These are phyloP conservation scores for Curvularia sp. DNA, from an alignment of 2,329 filamentous ascomycete species.

Conservation along the genomic window DNA sequence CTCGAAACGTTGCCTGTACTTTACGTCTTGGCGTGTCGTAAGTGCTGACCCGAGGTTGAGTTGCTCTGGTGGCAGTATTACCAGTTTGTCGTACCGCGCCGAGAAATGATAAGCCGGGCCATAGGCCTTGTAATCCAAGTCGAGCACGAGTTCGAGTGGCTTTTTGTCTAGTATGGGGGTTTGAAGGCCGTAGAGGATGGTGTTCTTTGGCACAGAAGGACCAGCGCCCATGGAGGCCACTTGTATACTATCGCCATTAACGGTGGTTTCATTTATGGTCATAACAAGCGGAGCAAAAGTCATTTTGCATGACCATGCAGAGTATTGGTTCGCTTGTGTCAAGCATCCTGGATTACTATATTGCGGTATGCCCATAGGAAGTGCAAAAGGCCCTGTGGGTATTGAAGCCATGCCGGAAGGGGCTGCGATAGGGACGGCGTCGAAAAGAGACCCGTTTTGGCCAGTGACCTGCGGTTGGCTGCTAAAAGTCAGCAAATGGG, in stretches of 20 bases:
- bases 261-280: constrained; percentile 34
- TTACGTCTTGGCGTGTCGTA: constrained; percentile 32
- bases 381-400: constrained; percentile 59
- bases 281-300: constrained; percentile 46
- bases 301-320: constrained; percentile 61
- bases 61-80: constrained; percentile 58
- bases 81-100: constrained; percentile 68
- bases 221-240: constrained; percentile 34
- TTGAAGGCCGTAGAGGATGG: constrained; percentile 68
- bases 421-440: constrained; percentile 60
- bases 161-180: constrained; percentile 60
- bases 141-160: constrained; percentile 62
- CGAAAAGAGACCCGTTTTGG: constrained; percentile 56
- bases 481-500: constrained; percentile 25
- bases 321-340: constrained; percentile 52
- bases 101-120: constrained; percentile 72
- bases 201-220: constrained; percentile 47
- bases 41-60: constrained; percentile 40
- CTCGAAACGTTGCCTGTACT: constrained; percentile 51
- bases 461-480: constrained; percentile 56
- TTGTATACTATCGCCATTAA: constrained; percentile 18
- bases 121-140: constrained; percentile 62
- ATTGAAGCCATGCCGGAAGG: constrained; percentile 55
- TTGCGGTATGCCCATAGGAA: constrained; percentile 57
- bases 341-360: constrained; percentile 60